Evolutionary conservation across 148 eudicot species (phyloP).

Genomic region (Pouteria glomerata): DNA sequence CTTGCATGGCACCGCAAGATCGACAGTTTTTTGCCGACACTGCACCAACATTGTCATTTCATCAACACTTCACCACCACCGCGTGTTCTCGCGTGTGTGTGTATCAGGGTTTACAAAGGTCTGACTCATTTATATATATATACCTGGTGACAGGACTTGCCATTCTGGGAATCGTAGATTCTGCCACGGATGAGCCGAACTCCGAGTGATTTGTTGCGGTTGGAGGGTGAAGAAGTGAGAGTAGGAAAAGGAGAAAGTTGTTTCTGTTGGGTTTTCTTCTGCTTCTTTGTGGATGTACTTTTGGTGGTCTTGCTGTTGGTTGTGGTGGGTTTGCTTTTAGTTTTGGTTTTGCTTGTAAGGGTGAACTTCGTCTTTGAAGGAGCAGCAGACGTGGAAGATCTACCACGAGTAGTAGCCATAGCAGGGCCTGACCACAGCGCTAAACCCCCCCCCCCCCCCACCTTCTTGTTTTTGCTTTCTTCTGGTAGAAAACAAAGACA

Average conservation of each 20-base stretch:
- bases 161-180: slow-evolving; percentile 20
- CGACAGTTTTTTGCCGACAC: slow-evolving; percentile 23
- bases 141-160: slow-evolving; percentile 26
- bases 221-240: background rate
- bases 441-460: too few species aligned
- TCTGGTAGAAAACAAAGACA: too few species aligned
- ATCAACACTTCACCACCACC: background rate
- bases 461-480: too few species aligned
- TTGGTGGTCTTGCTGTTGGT: background rate
- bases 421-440: too few species aligned
- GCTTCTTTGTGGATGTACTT: background rate
- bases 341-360: background rate
- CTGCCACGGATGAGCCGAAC: slow-evolving; percentile 14
- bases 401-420: background rate
- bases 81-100: too few species aligned
- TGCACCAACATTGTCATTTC: background rate
- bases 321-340: background rate
- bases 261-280: background rate
- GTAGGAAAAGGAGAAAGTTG: too few species aligned
- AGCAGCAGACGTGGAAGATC: background rate
- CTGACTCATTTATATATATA: too few species aligned
- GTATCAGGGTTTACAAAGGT: too few species aligned
- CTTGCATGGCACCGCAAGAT: slow-evolving; percentile 21
- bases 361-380: too few species aligned
- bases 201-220: slow-evolving; percentile 13